Evolutionary conservation across 164 flowering plant genomes (phyloP), one percentile per base, ranked within the genome.

Genomic region (Nymphaea thermarum): DNA sequence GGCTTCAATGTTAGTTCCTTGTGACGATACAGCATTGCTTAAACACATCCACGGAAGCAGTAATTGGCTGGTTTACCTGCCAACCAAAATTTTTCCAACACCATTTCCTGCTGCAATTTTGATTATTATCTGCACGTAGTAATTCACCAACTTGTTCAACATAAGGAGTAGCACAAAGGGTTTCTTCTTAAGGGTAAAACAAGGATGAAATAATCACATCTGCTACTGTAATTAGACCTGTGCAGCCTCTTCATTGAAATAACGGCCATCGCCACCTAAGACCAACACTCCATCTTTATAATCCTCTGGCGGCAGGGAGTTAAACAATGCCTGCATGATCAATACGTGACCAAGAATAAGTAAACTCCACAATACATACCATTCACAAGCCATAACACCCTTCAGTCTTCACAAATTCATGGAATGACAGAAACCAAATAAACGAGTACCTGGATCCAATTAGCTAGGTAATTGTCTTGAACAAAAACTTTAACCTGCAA

Each of bases 231-330:
- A 66, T 3, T 41, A 36, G 41, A 93, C 98, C 94, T 93, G 98
- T 3, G 99, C 80, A 59, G 97, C 99, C 79, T 94, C 99, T 44
- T 67, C 70, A 72, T 94, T 94, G 67, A 94, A 94, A 73, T 90
- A 94, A 43, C 99, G 85, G 14, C 97, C 99, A 83, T 94, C 99
- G n/a, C 99, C 99, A 63, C 99, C 99, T 66, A 94, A 81, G 4
- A 88, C 97, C 82, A 91, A 75, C 66, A 85, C 62, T n/a, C 88
- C 97, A 72, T 83, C 78, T 77, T 85, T 79, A 79, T 80, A 94
- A 77, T 94, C 99, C 84, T 91, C 99, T 0, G 85, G 82, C 3
- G 90, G 93, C 78, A 94, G 77, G 0, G 99, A 94, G 78, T 91
- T 79, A 74, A 94, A 89, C 76, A 91, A 72, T 15, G 99, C 93